phyloP scores from a whole-genome alignment of 495 filamentous ascomycete species.

The Penicillium parvum region DNA sequence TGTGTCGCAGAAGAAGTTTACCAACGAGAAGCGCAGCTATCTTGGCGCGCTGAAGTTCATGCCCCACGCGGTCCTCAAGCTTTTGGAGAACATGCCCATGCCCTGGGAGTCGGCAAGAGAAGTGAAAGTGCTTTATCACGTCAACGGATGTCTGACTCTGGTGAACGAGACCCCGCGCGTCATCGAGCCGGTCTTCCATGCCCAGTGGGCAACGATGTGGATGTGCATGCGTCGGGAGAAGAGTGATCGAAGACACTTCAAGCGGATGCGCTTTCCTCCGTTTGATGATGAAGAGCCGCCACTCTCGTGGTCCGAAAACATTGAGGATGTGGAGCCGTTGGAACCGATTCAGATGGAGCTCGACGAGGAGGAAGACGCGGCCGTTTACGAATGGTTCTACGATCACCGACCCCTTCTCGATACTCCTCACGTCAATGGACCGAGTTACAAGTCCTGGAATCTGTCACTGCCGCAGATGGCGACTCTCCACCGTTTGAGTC shows the following conservation, averaged over 20 bases:
- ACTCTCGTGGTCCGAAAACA: conserved; percentile 96
- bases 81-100: conserved; percentile 99
- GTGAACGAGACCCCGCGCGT: conserved; percentile 97
- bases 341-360: conserved; percentile 99
- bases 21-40: conserved; percentile 97
- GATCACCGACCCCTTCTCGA: conserved; percentile 90
- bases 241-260: conserved; percentile 93
- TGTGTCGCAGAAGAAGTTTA: conserved; percentile 99
- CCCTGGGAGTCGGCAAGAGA: conserved; percentile 96
- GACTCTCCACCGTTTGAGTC: conserved; percentile 85
- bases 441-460: conserved; percentile 97
- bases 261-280: conserved; percentile 97
- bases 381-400: conserved; percentile 96
- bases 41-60: conserved; percentile 98
- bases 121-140: conserved; percentile 97
- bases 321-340: conserved; percentile 95
- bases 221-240: conserved; percentile 97
- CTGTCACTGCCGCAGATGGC: conserved; percentile 94
- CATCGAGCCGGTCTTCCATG: conserved; percentile 97
- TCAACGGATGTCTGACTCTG: conserved; percentile 94
- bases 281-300: conserved; percentile 99
- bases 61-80: conserved; percentile 98
- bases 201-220: conserved; percentile 99
- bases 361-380: conserved; percentile 87
- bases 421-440: conserved; percentile 91